phyloP scores from a whole-genome alignment of 2,329 filamentous ascomycete genomes.

The Aureobasidium uvarum region DNA sequence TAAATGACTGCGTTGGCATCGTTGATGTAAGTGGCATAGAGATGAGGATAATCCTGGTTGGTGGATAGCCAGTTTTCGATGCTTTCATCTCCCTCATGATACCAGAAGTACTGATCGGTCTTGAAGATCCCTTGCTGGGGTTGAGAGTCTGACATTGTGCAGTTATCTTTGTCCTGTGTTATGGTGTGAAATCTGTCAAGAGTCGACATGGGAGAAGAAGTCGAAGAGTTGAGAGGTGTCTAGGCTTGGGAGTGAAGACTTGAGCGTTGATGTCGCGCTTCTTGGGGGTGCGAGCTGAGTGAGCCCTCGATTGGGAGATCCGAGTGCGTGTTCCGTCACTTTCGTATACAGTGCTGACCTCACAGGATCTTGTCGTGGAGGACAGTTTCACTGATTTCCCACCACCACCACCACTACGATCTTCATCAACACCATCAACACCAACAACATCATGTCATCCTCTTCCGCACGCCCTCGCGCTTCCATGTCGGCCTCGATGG shows the following conservation, averaged over 20 bases:
- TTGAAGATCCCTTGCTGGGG: background rate
- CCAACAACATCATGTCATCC: background rate
- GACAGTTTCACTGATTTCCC: too few species aligned
- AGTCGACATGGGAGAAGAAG: too few species aligned
- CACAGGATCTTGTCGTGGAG: too few species aligned
- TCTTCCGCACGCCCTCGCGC: background rate
- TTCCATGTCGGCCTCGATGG: background rate
- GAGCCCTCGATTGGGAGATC: too few species aligned
- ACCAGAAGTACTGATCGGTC: background rate
- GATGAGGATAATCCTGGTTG: background rate
- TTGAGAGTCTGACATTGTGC: background rate
- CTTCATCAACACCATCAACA: background rate
- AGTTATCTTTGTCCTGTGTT: too few species aligned
- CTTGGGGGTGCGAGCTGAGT: too few species aligned
- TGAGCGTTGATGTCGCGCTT: too few species aligned
- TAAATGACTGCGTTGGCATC: background rate
- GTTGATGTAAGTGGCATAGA: constrained; percentile 2
- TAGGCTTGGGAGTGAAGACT: too few species aligned
- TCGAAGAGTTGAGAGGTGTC: too few species aligned
- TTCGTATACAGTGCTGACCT: too few species aligned
- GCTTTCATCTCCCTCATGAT: background rate
- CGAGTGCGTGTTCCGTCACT: too few species aligned
- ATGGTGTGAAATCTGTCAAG: too few species aligned
- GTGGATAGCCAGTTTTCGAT: background rate
- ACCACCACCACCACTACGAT: background rate